Evolutionary conservation across 805 yeast species (phyloP), one percentile per base, ranked within the genome.

Genomic region (Komagataella phaffii): DNA sequence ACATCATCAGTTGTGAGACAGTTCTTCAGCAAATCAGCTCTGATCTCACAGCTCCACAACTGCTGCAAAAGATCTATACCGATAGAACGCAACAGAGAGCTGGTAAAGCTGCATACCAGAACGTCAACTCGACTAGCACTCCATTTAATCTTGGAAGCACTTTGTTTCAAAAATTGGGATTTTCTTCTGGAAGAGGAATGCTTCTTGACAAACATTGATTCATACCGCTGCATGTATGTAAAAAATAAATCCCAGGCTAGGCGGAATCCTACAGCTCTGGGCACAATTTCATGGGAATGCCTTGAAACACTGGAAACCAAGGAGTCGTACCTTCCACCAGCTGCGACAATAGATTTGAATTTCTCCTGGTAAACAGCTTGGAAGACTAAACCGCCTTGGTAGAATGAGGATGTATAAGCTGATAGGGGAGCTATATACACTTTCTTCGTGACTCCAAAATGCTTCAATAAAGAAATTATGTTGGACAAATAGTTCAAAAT

Each of bases 311-410:
- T 73, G 2, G 79, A 70, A 12, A 89, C 77, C 56, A 93, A 71
- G 18, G 73, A 70, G 59, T 91, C 98, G 61, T 89, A 93, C 52
- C 99, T 72, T 2, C 99, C 99, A 47, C 99, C 99, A 0, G 93
- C 91, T 14, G 93, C 93, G 45, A 93, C 70, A 36, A 83, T 72
- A 5, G 69, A 57, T 52, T 60, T 70, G 63, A 55, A 61, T 58
- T 73, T 80, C 3, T 80, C 83, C 51, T 87, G 85, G 56, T 80
- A 77, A 1, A 88, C 77, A 0, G 86, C 88, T 58, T 88, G 95
- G 62, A 91, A 93, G 95, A 93, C 88, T 1, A 90, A 68, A 0
- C 95, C 95, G 17, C 81, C 80, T 44, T 74, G 71, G 61, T 90
- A 93, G 61, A 88, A 91, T 7, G 81, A 76, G 36, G 83, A 77